phyloP scores from a whole-genome alignment of 805 yeast genomes.

The Scheffersomyces amazonensis region DNA sequence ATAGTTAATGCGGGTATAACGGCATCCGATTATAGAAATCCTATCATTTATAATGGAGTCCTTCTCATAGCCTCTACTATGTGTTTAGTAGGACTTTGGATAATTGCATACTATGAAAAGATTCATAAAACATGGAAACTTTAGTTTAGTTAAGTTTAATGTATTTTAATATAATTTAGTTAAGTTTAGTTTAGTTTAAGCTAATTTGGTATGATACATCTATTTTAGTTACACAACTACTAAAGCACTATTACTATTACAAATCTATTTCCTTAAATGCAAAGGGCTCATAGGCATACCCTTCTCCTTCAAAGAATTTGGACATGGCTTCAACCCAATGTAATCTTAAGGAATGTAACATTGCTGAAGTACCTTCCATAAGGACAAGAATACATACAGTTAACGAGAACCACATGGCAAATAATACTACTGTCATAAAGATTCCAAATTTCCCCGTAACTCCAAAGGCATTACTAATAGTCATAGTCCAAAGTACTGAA shows the following conservation, averaged over 20 bases:
- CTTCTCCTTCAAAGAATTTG: constrained; percentile 76
- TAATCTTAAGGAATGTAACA: constrained; percentile 72
- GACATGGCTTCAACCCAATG: constrained; percentile 87
- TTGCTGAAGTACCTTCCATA: constrained; percentile 85
- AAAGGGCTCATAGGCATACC: constrained; percentile 65
- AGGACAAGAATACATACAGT: constrained; percentile 67
- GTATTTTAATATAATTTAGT: too few relatives aligned
- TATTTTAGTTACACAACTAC: too few relatives aligned
- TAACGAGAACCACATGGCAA: constrained; percentile 73
- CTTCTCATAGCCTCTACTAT: constrained; percentile 13
- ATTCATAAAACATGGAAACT: constrained; percentile 9
- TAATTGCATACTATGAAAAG: constrained; percentile 6
- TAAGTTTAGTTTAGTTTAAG: too few relatives aligned
- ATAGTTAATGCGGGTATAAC: constrained; percentile 11
- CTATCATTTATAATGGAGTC: constrained; percentile 26
- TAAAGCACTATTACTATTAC: too few relatives aligned
- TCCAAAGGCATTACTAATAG: constrained; percentile 61
- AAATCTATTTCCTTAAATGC: constrained; percentile 32
- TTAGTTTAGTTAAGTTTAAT: too few relatives aligned
- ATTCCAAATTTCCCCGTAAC: constrained; percentile 53
- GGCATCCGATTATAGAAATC: constrained; percentile 17
- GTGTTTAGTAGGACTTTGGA: constrained; percentile 11
- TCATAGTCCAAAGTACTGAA: constrained; percentile 74
- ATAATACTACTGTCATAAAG: constrained; percentile 54
- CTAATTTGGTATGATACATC: too few relatives aligned